Evolutionary conservation across 345 rosid genomes (phyloP).

Genomic region (Combretum micranthum): DNA sequence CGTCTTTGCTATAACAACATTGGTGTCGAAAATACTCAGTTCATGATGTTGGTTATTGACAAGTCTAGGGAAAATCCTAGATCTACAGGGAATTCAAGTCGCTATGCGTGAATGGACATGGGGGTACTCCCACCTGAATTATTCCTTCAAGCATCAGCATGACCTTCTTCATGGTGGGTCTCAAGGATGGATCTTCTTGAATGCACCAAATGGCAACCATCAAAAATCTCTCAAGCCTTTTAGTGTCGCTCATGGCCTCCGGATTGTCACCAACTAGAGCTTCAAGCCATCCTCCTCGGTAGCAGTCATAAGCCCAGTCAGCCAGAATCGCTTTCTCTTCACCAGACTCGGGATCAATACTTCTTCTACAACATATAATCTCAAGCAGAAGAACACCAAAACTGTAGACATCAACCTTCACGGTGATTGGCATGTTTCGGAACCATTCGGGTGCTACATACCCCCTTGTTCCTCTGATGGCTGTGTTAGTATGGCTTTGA

Average conservation of each 20-base stretch:
- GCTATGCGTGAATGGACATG: slow-evolving; percentile 18
- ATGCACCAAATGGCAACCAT: slow-evolving; percentile 55
- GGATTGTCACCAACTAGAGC: slow-evolving; percentile 20
- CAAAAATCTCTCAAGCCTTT: slow-evolving; percentile 22
- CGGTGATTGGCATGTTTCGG: slow-evolving; percentile 28
- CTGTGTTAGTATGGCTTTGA: slow-evolving; percentile 36
- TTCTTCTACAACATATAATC: slow-evolving; percentile 42
- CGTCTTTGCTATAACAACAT: slow-evolving; percentile 2
- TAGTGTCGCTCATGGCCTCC: slow-evolving; percentile 19
- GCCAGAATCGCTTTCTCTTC: slow-evolving; percentile 35
- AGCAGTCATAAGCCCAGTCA: slow-evolving; percentile 47
- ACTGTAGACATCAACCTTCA: slow-evolving; percentile 49
- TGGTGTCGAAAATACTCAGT: too few relatives aligned
- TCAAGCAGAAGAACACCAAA: slow-evolving; percentile 50
- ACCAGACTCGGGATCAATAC: slow-evolving; percentile 13
- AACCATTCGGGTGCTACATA: slow-evolving; percentile 52
- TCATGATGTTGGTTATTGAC: too few relatives aligned
- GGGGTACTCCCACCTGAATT: slow-evolving; percentile 26
- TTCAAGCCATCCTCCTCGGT: slow-evolving; percentile 14
- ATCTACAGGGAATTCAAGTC: slow-evolving; percentile 4
- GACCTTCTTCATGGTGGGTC: slow-evolving; percentile 46
- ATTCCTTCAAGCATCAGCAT: slow-evolving; percentile 57
- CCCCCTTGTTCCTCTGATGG: slow-evolving; percentile 43
- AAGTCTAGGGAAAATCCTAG: too few relatives aligned
- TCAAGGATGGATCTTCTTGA: slow-evolving; percentile 40